Conservation (phyloP, 2,329 filamentous ascomycete species). For the Diaporthe caulivora region DNA sequence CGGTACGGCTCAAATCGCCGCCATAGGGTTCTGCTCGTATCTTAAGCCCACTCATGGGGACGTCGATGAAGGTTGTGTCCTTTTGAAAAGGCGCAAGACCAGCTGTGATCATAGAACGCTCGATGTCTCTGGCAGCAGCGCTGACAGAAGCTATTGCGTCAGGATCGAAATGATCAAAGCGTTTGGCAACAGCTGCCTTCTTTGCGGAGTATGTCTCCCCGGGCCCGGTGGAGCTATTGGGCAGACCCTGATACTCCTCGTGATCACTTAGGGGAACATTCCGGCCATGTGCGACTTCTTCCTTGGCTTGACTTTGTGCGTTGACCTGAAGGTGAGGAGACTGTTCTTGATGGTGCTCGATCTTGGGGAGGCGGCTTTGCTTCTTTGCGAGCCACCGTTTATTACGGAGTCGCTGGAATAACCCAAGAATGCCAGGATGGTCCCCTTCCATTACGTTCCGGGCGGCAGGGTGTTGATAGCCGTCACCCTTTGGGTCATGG, state of each 20-base stretch:
- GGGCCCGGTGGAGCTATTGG: not conserved
- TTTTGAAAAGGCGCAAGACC: conserved; percentile 9
- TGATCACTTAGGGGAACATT: too few relatives aligned
- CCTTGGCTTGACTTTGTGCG: not conserved
- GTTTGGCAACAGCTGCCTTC: not conserved
- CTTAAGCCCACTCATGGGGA: not conserved
- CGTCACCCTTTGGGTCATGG: not conserved
- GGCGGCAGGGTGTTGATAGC: not conserved
- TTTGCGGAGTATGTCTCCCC: too few relatives aligned
- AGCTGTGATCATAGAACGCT: not conserved
- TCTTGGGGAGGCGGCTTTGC: not conserved
- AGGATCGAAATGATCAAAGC: not conserved
- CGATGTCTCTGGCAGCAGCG: conserved; percentile 24
- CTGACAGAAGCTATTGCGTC: conserved; percentile 18
- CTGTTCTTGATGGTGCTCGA: not conserved
- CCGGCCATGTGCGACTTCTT: not conserved
- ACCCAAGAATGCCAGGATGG: not conserved
- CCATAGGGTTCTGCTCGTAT: conserved; percentile 30
- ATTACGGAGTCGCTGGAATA: conserved; percentile 15
- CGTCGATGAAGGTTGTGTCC: not conserved
- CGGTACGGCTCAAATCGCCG: not conserved
- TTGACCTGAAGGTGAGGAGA: not conserved
- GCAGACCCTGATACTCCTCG: not conserved
- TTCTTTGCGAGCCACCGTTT: not conserved
- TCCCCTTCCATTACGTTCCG: not conserved